A percentile compares a stretch with the other conserved stretches of the same genome.
Conservation (phyloP, 1,284 basidiomycete genomes). For the Ganoderma lucidum region DNA sequence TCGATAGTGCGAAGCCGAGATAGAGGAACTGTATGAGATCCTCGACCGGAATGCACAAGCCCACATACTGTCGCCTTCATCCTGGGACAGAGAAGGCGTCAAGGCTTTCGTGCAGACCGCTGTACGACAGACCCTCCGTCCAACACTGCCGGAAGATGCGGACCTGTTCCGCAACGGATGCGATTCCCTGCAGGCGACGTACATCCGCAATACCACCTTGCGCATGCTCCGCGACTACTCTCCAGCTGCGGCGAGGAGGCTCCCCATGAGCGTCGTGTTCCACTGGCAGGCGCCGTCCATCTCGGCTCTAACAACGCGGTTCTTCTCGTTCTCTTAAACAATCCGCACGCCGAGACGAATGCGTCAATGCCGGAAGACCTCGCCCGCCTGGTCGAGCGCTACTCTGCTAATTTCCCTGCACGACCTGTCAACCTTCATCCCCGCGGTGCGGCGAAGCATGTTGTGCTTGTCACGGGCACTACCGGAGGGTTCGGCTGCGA, state of each 20-base stretch:
- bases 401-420: slow-evolving; percentile 12
- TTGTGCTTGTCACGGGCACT: slow-evolving; percentile 39
- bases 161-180: slow-evolving; percentile 50
- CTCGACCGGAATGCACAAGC: slow-evolving; percentile 38
- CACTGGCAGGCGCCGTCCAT: slow-evolving; percentile 41
- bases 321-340: slow-evolving; percentile 15
- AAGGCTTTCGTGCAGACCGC: slow-evolving; percentile 38
- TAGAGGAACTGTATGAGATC: slow-evolving; percentile 41
- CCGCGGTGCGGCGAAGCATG: slow-evolving; percentile 9
- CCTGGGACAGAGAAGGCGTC: slow-evolving; percentile 37
- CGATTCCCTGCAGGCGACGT: slow-evolving; percentile 48
- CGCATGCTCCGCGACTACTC: slow-evolving; percentile 34
- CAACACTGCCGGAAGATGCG: slow-evolving; percentile 35
- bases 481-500: slow-evolving; percentile 35
- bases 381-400: slow-evolving; percentile 18
- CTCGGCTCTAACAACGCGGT: slow-evolving; percentile 38
- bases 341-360: slow-evolving; percentile 26
- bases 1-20: slow-evolving; percentile 41
- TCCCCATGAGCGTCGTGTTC: slow-evolving; percentile 46
- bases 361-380: slow-evolving; percentile 26
- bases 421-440: slow-evolving; percentile 7
- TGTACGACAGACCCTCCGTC: slow-evolving; percentile 35
- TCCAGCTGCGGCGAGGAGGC: slow-evolving; percentile 15
- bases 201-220: slow-evolving; percentile 44
- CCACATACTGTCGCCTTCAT: slow-evolving; percentile 33